Evolutionary conservation across 139 green algal species (phyloP), one percentile per base, ranked within the genome.

Genomic region (Gonium pectorale): DNA sequence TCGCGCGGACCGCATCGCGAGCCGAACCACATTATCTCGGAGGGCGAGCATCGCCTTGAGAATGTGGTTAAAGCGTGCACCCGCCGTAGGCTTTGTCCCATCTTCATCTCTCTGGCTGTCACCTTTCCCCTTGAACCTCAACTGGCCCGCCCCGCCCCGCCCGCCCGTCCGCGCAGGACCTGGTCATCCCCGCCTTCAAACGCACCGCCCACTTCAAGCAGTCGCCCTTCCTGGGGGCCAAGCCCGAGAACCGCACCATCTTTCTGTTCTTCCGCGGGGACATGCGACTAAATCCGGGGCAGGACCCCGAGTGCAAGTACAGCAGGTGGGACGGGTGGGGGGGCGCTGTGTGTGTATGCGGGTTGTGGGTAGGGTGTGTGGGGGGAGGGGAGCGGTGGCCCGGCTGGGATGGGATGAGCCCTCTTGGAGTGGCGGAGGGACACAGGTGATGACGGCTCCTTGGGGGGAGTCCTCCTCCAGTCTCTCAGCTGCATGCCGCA

Each of bases 161-260:
- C 33, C 5, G 31, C 33, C 63, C 5, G 8, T 31, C 46, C 38
- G 49, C 21, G 31, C 86, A 90, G 86, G 86, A 94, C 79, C 44
- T 94, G 78, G 86, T 94, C 5, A 79, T 94, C 0, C 91, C 91
- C 3, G 75, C 79, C 31, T 91, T 93, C 78, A 90, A 90, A 69
- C 69, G 62, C 38, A 78, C 91, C 15, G n/a, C 24, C 8, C 78
- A 85, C 67, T 88, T 80, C 44, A 35, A 26, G 6, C 24, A 60
- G 8, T 89, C 87, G 0, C 81, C 85, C 63, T 88, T 87, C 70
- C 29, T 91, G 51, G 72, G 70, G 2, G 70, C 70, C 0, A 0
- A 29, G 3, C 70, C 29, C 9, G 26, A 43, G 7, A 26, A 75
- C 29, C 81, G 90, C 26, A 66, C 54, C 63, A 86, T 85, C 56